Evolutionary conservation across 225 moss, liverwort and hornwort species (phyloP).

Genomic region (Pseudoscleropodium purum): DNA sequence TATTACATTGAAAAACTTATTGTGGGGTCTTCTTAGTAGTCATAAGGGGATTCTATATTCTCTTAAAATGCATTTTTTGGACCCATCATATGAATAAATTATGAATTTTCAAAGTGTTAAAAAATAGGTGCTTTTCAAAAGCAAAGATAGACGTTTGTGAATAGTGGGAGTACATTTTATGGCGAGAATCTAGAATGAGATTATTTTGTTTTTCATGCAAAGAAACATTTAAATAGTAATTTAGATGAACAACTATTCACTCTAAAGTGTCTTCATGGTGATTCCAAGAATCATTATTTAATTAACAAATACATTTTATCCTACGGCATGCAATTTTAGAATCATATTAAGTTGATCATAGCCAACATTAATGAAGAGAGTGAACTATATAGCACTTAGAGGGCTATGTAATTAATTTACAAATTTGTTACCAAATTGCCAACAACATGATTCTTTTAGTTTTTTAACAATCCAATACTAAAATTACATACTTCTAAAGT

Average conservation of each 20-base stretch:
- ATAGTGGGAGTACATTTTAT: no score
- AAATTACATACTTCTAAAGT: no score
- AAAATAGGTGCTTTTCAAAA: no score
- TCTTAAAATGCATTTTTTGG: no score
- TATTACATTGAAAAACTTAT: no score
- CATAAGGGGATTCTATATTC: no score
- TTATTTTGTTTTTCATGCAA: not conserved
- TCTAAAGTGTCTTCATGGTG: not conserved
- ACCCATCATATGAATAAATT: no score
- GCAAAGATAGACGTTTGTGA: no score
- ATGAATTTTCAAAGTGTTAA: no score
- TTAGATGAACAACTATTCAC: not conserved
- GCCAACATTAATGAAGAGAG: not conserved
- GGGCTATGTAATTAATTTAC: not conserved
- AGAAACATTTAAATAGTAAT: not conserved
- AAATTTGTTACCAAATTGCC: not conserved
- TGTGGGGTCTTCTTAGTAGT: no score
- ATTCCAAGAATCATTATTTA: no score
- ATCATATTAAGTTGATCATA: not conserved
- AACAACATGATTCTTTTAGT: not conserved
- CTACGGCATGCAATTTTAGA: not conserved
- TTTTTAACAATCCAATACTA: fast-evolving
- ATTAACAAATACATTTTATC: not conserved
- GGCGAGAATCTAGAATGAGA: not conserved
- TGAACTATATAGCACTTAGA: not conserved